Conservation (phyloP, 768 basidiomycete species). For the Kondoa malvinella region DNA sequence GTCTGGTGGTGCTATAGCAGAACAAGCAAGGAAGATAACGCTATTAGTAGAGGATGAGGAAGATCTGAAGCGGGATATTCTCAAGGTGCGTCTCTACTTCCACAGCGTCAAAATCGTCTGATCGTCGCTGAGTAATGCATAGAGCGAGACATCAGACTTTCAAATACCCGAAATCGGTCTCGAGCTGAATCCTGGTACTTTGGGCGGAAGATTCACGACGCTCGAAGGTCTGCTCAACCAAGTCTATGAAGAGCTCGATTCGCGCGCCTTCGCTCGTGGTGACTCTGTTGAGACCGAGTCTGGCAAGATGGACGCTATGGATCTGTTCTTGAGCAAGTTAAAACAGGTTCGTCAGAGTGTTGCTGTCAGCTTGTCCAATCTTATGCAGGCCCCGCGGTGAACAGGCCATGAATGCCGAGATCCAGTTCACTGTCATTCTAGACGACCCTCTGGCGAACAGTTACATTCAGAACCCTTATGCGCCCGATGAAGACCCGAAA, state of each 20-base stretch:
- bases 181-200: conserved; percentile 72
- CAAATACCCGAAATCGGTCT: conserved; percentile 88
- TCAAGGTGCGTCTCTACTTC: conserved; percentile 51
- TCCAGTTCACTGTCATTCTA: conserved; percentile 75
- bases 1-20: conserved; percentile 74
- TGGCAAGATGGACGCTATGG: conserved; percentile 40
- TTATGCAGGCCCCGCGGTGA: background rate
- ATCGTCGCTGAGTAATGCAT: background rate
- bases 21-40: conserved; percentile 66
- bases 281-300: conserved; percentile 38
- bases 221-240: conserved; percentile 88
- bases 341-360: conserved; percentile 46
- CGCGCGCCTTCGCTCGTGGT: conserved; percentile 62
- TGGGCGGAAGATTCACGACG: conserved; percentile 94
- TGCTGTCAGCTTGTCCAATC: background rate
- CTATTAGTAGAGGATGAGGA: conserved; percentile 82
- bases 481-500: conserved; percentile 89
- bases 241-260: conserved; percentile 81
- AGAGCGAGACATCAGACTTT: conserved; percentile 88
- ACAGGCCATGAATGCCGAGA: conserved; percentile 59
- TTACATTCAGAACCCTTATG: conserved; percentile 90
- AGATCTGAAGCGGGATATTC: conserved; percentile 77
- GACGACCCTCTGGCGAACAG: conserved; percentile 93
- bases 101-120: background rate
- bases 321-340: conserved; percentile 54